Evolutionary conservation across 225 moss, liverwort and hornwort genomes (phyloP).

Genomic region (Bryoerythrophyllum caledonicum): DNA sequence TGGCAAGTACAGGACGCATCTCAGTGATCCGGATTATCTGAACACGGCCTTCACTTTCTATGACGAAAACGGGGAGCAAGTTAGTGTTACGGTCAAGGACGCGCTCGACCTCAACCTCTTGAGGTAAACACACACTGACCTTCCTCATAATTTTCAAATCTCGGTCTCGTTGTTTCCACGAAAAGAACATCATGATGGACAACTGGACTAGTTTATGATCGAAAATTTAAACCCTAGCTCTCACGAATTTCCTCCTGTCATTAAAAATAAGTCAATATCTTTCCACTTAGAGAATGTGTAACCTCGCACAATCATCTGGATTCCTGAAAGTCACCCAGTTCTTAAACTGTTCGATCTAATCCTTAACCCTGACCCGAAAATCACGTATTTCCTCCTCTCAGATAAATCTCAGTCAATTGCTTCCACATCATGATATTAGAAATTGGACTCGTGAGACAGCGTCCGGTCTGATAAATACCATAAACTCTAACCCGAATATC

Average conservation of each 20-base stretch:
- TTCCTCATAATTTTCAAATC: background rate
- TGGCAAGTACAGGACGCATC: constrained; percentile 19
- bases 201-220: no score
- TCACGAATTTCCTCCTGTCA: background rate
- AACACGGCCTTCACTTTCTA: constrained; percentile 58
- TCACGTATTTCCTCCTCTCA: no score
- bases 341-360: no score
- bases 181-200: no score
- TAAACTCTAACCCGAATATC: background rate
- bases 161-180: background rate
- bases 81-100: constrained; percentile 37
- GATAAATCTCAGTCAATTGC: no score
- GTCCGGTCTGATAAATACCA: background rate
- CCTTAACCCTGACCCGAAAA: no score
- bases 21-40: constrained; percentile 47
- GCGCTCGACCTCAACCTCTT: constrained; percentile 33
- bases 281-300: no score
- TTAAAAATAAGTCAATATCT: no score
- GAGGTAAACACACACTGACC: constrained; percentile 11
- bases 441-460: no score
- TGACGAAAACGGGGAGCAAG: constrained; percentile 59
- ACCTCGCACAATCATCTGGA: no score
- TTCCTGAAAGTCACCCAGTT: background rate
- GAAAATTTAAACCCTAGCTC: background rate
- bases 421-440: no score